Evolutionary conservation across 768 basidiomycete genomes (phyloP).

Genomic region (Kondoa subrosea): DNA sequence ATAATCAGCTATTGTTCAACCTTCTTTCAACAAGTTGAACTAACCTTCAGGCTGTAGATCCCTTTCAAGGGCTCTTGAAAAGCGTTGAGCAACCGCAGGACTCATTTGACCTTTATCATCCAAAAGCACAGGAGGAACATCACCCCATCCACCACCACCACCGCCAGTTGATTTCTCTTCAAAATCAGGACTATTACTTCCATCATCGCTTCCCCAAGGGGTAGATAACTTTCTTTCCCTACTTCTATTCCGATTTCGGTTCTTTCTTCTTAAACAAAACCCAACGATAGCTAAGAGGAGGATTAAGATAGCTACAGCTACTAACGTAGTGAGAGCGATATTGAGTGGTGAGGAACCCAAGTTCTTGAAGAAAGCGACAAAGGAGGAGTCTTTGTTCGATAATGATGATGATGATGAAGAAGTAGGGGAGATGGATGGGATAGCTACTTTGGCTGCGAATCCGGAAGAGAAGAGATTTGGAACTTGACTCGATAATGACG

Average conservation of each 20-base stretch:
- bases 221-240: background rate
- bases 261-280: background rate
- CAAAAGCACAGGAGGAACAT: background rate
- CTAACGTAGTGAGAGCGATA: background rate
- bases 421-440: background rate
- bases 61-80: background rate
- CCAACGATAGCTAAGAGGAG: background rate
- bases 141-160: background rate
- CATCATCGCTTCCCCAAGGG: no score
- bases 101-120: background rate
- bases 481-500: background rate
- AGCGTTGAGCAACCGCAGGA: background rate
- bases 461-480: background rate
- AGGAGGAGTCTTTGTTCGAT: background rate
- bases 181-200: no score
- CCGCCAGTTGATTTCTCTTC: background rate
- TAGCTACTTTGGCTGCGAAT: no score
- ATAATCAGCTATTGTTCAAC: background rate
- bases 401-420: background rate
- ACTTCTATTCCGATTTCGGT: background rate
- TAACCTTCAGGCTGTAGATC: background rate
- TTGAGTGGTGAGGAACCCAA: background rate
- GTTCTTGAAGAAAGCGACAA: background rate
- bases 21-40: background rate
- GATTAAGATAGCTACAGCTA: background rate